Evolutionary conservation across 2,329 filamentous ascomycete species (phyloP).

Genomic region (Exophiala calicioides): DNA sequence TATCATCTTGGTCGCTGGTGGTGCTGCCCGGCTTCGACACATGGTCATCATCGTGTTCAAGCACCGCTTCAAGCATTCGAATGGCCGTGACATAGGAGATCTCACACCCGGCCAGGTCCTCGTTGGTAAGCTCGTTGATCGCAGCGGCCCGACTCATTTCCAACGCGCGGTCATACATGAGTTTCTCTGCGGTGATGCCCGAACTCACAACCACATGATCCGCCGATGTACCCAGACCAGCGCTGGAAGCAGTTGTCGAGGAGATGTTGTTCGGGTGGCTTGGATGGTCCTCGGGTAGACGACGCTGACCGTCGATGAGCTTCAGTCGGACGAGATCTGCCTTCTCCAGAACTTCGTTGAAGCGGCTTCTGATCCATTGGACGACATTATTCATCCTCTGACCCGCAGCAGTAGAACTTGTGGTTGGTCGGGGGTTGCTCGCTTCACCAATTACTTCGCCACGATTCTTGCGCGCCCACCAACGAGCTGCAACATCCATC

Average conservation of each 20-base stretch:
- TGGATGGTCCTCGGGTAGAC: slow-evolving; percentile 80
- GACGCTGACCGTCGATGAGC: slow-evolving; percentile 80
- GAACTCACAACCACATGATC: slow-evolving; percentile 82
- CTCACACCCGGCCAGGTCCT: slow-evolving; percentile 84
- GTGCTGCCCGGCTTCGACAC: slow-evolving; percentile 33
- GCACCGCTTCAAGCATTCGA: slow-evolving; percentile 88
- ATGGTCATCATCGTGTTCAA: slow-evolving; percentile 73
- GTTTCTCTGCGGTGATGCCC: slow-evolving; percentile 88
- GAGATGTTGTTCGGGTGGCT: slow-evolving; percentile 80
- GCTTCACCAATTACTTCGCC: slow-evolving; percentile 56
- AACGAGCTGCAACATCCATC: slow-evolving; percentile 90
- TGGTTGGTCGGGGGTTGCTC: slow-evolving; percentile 44
- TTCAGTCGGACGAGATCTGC: slow-evolving; percentile 90
- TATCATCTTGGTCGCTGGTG: slow-evolving; percentile 33
- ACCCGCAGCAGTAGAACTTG: slow-evolving; percentile 55
- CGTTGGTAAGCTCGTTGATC: slow-evolving; percentile 91
- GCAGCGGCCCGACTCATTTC: slow-evolving; percentile 96
- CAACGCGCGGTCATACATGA: slow-evolving; percentile 96
- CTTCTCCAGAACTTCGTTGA: slow-evolving; percentile 97
- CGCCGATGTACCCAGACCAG: slow-evolving; percentile 63
- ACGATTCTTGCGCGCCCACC: slow-evolving; percentile 83
- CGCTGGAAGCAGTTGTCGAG: slow-evolving; percentile 57
- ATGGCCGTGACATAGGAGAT: slow-evolving; percentile 92
- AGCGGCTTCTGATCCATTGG: slow-evolving; percentile 89
- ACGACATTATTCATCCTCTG: slow-evolving; percentile 87